These are phyloP conservation scores for Podaxis pistillaris DNA, from an alignment of 768 basidiomycete genomes.

Conservation along the genomic window DNA sequence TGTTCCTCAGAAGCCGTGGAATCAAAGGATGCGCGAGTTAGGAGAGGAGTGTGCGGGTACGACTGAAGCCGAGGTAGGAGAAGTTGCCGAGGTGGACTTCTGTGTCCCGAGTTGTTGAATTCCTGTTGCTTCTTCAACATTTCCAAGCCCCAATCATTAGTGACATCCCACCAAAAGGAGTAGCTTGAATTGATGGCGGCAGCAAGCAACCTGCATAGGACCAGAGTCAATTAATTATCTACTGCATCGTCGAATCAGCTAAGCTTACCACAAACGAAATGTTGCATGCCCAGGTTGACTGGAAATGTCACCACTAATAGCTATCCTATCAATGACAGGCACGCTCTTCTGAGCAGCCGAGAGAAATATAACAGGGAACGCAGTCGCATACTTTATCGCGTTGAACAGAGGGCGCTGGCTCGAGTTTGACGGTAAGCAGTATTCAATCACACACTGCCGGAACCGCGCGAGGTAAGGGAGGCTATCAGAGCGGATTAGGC, in stretches of 20 bases:
- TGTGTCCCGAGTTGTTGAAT: conserved; percentile 25
- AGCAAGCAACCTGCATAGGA: conserved; percentile 65
- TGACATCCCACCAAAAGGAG: conserved; percentile 99
- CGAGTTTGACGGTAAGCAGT: conserved; percentile 57
- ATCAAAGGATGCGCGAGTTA: conserved; percentile 21
- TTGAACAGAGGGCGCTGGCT: conserved; percentile 80
- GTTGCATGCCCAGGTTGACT: conserved; percentile 69
- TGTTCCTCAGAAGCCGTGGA: conserved; percentile 21
- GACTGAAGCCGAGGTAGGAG: conserved; percentile 39
- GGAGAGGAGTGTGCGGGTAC: conserved; percentile 35
- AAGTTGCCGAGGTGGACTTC: conserved; percentile 40
- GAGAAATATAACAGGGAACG: conserved; percentile 94
- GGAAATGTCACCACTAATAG: conserved; percentile 42
- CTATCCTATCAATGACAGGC: conserved; percentile 52
- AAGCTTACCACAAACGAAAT: conserved; percentile 72
- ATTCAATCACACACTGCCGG: conserved; percentile 92
- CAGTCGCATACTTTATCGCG: conserved; percentile 93
- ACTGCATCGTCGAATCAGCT: neutral
- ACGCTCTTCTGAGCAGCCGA: conserved; percentile 86
- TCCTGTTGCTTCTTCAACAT: conserved; percentile 46
- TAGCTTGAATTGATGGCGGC: conserved; percentile 88
- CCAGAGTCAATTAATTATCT: conserved; percentile 6
- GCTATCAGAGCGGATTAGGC: conserved; percentile 30
- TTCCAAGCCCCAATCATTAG: conserved; percentile 95
- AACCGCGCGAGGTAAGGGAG: conserved; percentile 90